phyloP scores from a whole-genome alignment of 331 rosid genomes.

The Cydonia oblonga region DNA sequence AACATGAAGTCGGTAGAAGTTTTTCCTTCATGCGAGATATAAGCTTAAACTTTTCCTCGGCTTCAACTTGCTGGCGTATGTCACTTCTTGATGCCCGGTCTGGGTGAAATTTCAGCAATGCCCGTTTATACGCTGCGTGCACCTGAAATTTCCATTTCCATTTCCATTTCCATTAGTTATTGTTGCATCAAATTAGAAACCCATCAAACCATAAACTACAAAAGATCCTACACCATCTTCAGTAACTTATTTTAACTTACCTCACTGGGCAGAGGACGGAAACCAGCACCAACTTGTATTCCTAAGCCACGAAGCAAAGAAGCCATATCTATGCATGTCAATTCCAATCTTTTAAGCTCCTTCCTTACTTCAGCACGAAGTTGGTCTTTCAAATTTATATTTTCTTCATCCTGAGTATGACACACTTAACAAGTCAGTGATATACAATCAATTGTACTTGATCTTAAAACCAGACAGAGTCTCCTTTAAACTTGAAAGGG shows the following conservation, averaged over 20 bases:
- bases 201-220: not conserved
- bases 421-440: conserved; percentile 8
- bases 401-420: conserved; percentile 62
- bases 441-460: not conserved
- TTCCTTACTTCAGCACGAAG: conserved; percentile 55
- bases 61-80: conserved; percentile 65
- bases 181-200: not conserved
- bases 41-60: conserved; percentile 86
- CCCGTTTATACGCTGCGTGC: conserved; percentile 67
- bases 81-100: conserved; percentile 74
- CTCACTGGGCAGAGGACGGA: conserved; percentile 39
- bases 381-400: conserved; percentile 60
- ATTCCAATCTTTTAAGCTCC: conserved; percentile 55
- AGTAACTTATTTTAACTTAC: conserved; percentile 23
- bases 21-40: conserved; percentile 73
- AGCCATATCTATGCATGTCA: conserved; percentile 48
- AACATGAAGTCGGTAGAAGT: conserved; percentile 26
- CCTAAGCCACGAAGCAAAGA: conserved; percentile 76
- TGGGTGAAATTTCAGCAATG: conserved; percentile 75
- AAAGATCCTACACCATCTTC: not conserved
- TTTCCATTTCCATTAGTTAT: not conserved
- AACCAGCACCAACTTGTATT: conserved; percentile 46
- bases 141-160: conserved; percentile 37
- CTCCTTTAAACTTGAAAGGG: not conserved
- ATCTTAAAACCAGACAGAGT: conserved; percentile 1